Conservation (phyloP, 331 rosid species). For the Saraca asoca region DNA sequence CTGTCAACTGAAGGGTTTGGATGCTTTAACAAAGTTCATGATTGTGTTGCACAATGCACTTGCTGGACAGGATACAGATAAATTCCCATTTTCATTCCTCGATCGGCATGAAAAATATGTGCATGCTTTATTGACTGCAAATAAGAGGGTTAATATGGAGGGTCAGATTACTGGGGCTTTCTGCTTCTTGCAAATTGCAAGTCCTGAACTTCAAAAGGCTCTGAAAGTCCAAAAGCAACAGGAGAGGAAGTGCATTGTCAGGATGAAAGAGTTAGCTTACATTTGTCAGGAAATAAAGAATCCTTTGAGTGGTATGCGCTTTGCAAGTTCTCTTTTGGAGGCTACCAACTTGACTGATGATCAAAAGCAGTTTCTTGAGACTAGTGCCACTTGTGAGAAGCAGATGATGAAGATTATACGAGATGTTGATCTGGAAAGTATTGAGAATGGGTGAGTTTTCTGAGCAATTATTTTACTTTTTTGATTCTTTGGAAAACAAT, state of each 20-base stretch:
- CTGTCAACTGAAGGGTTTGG: conserved; percentile 86
- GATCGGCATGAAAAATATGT: conserved; percentile 71
- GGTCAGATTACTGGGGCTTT: conserved; percentile 88
- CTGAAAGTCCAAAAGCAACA: conserved; percentile 75
- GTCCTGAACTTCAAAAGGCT: conserved; percentile 84
- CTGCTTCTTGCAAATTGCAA: conserved; percentile 91
- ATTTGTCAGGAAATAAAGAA: conserved; percentile 89
- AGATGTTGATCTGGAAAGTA: conserved; percentile 71
- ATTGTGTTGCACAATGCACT: conserved; percentile 91
- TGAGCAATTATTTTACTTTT: conserved; percentile 8
- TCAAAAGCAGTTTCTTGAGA: conserved; percentile 92
- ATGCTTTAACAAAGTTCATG: conserved; percentile 87
- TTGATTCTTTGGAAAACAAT: background rate
- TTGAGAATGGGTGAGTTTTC: conserved; percentile 83
- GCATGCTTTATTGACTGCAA: conserved; percentile 88
- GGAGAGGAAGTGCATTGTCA: conserved; percentile 66
- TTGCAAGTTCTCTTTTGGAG: conserved; percentile 87
- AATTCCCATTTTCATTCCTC: conserved; percentile 75
- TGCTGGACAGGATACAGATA: conserved; percentile 79
- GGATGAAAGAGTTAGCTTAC: conserved; percentile 93
- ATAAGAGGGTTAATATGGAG: conserved; percentile 77
- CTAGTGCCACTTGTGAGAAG: conserved; percentile 89
- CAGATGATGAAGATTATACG: conserved; percentile 78
- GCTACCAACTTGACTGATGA: conserved; percentile 82
- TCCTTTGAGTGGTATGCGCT: conserved; percentile 89